These are phyloP conservation scores for Bruguiera parviflora DNA, from an alignment of 345 rosid genomes.

Conservation along the genomic window DNA sequence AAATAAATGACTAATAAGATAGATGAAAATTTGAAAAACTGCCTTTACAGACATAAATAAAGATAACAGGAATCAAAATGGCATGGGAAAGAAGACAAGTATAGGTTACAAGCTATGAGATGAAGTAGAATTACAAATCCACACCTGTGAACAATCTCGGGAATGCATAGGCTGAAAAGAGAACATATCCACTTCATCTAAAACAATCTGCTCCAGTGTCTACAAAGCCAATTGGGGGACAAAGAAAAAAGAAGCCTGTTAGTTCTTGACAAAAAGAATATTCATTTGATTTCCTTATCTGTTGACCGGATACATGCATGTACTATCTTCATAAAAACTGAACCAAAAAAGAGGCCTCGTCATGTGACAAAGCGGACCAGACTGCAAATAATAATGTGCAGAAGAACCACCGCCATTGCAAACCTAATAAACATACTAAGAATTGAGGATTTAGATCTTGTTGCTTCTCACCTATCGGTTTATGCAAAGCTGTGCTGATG, in stretches of 20 bases:
- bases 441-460: neutral
- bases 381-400: no score
- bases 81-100: neutral
- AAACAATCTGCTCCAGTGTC: conserved; percentile 70
- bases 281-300: no score
- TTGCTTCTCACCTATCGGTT: neutral
- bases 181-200: conserved; percentile 52
- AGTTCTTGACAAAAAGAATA: neutral
- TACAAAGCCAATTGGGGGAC: conserved; percentile 10
- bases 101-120: neutral
- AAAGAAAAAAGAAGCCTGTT: conserved; percentile 19
- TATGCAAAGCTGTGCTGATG: no score
- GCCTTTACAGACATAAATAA: no score
- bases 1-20: no score
- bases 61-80: neutral
- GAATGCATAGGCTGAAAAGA: conserved; percentile 82
- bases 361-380: no score
- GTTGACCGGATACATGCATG: no score
- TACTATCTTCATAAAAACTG: neutral
- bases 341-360: no score
- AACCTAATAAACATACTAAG: neutral
- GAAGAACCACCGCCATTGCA: neutral
- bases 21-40: no score
- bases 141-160: conserved; percentile 88
- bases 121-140: conserved; percentile 4